Evolutionary conservation across 139 green algal species (phyloP).

Genomic region (Gonium pectorale): DNA sequence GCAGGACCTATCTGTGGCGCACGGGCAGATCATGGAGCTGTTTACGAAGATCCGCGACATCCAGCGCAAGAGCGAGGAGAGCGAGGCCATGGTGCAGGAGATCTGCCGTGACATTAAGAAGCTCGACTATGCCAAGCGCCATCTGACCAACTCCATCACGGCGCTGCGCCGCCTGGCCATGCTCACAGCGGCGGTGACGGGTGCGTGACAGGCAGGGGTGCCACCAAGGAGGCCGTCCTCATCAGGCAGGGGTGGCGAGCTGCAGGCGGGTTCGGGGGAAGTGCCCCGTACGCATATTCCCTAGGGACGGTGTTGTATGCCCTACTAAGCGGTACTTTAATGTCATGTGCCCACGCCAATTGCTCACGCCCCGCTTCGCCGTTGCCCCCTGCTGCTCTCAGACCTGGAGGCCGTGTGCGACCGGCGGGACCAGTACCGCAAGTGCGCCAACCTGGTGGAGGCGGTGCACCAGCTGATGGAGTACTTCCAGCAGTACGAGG

Average conservation of each 20-base stretch:
- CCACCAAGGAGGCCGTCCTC: too few species aligned
- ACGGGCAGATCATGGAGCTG: constrained; percentile 85
- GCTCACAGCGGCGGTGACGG: constrained; percentile 85
- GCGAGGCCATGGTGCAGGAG: constrained; percentile 96
- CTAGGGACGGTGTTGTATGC: too few species aligned
- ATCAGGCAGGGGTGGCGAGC: too few species aligned
- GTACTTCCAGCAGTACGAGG: constrained; percentile 91
- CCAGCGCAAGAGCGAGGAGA: constrained; percentile 90
- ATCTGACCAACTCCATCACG: constrained; percentile 97
- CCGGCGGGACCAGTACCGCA: constrained; percentile 87
- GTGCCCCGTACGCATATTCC: too few species aligned
- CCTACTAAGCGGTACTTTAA: too few species aligned
- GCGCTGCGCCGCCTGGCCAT: constrained; percentile 93
- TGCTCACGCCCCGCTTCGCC: too few species aligned
- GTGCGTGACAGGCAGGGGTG: constrained; percentile 36
- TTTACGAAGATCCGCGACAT: constrained; percentile 88
- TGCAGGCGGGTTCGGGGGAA: too few species aligned
- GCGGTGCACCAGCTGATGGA: constrained; percentile 92
- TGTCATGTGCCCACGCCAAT: too few species aligned
- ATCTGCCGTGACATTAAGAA: constrained; percentile 98
- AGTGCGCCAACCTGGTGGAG: constrained; percentile 93
- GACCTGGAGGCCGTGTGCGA: constrained; percentile 71
- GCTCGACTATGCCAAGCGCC: constrained; percentile 96
- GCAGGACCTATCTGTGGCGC: constrained; percentile 78
- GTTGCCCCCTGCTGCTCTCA: constrained; percentile 13